These are phyloP conservation scores for Hibiscus mutabilis DNA, from an alignment of 345 rosid species.

Conservation along the genomic window DNA sequence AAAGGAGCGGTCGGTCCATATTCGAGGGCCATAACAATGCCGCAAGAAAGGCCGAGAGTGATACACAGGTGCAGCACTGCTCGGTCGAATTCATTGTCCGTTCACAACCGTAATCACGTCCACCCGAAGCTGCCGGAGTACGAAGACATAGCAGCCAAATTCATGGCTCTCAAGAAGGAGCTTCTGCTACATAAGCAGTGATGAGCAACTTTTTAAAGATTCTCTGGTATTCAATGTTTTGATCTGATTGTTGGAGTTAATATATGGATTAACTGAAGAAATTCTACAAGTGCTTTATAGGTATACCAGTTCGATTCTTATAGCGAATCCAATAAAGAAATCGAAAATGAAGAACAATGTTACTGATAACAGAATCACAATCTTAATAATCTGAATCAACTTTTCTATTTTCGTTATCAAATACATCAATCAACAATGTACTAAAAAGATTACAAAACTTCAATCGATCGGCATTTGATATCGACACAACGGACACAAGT, in stretches of 20 bases:
- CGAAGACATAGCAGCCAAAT: slow-evolving; percentile 67
- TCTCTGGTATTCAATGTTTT: background rate
- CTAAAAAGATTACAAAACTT: no score
- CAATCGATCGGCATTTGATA: no score
- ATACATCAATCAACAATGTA: no score
- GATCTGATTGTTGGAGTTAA: background rate
- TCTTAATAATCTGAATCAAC: no score
- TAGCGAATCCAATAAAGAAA: no score
- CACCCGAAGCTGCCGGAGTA: slow-evolving; percentile 91
- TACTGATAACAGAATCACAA: no score
- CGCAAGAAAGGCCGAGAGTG: slow-evolving; percentile 33
- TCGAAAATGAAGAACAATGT: no score
- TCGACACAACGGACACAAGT: no score
- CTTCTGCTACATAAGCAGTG: slow-evolving; percentile 19
- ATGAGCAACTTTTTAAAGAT: background rate
- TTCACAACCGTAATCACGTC: slow-evolving; percentile 44
- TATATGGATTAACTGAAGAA: no score
- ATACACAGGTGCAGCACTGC: slow-evolving; percentile 5
- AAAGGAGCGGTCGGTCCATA: slow-evolving; percentile 23
- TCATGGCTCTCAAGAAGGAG: slow-evolving; percentile 55
- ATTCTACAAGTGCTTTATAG: no score
- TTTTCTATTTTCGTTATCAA: no score
- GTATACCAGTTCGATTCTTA: no score
- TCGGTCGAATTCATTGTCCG: slow-evolving; percentile 37
- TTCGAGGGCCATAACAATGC: slow-evolving; percentile 51